Base-by-base conservation (phyloP, 148 eudicot genomes). In the Suaeda aralocaspica region DNA sequence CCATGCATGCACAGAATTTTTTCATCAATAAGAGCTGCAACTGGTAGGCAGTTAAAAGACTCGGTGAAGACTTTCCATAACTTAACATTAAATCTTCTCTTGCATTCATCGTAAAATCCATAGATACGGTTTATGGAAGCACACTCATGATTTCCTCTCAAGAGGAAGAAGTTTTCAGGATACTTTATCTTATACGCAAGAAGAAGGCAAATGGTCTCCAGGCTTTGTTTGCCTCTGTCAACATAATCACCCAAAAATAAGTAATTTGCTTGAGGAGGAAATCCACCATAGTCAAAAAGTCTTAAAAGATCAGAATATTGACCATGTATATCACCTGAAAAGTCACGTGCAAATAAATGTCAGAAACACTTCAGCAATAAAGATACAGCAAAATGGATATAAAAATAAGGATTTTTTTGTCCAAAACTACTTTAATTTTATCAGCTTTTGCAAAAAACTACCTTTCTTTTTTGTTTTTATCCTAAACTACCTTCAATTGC, bases 1-100 rank as follows among this genome's bases (percentile, higher is more conserved):
- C 88, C 88, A 78, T 85, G 88, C 88, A 85, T 85, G 70, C 88
- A 85, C 29, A 85, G 74, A 76, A 85, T 80, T 72, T 85, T 85
- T 55, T 83, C 88, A 61, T 82, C 88, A 15, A 85, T 82, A 6
- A 85, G 68, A 56, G 88, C 88, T 15, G 88, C 86, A 64, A 85
- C 82, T 9, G 88, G 88, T 25, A 82, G 69, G 72, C 86, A 82
- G 69, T 85, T 82, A 33, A 85, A 85, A 67, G 80, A 76, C 60
- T 85, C 86, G 15, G 88, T 80, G 78, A 85, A 85, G 67, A 80
- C 82, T 64, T 82, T 85, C 88, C 88, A 85, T 41, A 82, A 53
- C 61, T 76, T 78, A 52, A 85, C 81, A 67, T 80, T 85, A 62
- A 77, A 85, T 82, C 86, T 80, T 72, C 82, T 82, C 78, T 85